Percentiles rank a stretch among this genome's conserved stretches.
Conservation (phyloP, 164 flowering plant genomes). For the Kalanchoe fedtschenkoi region DNA sequence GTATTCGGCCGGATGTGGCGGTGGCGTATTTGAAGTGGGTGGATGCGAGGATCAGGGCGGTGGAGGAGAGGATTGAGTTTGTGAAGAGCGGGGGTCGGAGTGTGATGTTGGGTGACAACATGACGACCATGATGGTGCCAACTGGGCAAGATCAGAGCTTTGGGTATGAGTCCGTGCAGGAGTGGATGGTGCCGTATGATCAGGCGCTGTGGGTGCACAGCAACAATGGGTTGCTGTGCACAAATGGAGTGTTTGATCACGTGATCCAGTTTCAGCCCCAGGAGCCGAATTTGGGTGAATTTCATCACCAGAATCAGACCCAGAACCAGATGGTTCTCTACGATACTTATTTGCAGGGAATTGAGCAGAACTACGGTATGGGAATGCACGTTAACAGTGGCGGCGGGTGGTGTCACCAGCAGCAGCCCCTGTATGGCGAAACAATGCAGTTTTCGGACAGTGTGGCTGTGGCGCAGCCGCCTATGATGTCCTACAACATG, state of each 20-base stretch:
- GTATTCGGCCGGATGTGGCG: neutral
- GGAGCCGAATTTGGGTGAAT: neutral
- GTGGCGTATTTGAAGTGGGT: neutral
- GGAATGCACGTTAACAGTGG: neutral
- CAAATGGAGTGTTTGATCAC: neutral
- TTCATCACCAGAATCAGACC: neutral
- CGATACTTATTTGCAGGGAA: neutral
- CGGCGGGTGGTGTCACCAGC: neutral
- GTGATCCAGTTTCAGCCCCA: neutral
- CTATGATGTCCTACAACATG: neutral
- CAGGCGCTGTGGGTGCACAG: neutral
- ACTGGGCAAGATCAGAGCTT: neutral
- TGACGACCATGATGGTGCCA: neutral
- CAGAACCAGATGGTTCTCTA: slow-evolving; percentile 3
- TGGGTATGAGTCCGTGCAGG: neutral
- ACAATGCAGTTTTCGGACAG: neutral
- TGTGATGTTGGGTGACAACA: neutral
- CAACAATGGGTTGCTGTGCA: neutral
- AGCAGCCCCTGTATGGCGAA: neutral
- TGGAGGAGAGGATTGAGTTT: slow-evolving; percentile 1
- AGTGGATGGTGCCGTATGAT: neutral
- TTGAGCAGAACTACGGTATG: neutral
- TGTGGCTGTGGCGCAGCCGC: neutral
- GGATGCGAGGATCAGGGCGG: neutral
- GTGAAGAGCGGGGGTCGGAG: neutral